phyloP scores from a whole-genome alignment of 2,329 filamentous ascomycete species.

The Coniochaeta ligniaria region DNA sequence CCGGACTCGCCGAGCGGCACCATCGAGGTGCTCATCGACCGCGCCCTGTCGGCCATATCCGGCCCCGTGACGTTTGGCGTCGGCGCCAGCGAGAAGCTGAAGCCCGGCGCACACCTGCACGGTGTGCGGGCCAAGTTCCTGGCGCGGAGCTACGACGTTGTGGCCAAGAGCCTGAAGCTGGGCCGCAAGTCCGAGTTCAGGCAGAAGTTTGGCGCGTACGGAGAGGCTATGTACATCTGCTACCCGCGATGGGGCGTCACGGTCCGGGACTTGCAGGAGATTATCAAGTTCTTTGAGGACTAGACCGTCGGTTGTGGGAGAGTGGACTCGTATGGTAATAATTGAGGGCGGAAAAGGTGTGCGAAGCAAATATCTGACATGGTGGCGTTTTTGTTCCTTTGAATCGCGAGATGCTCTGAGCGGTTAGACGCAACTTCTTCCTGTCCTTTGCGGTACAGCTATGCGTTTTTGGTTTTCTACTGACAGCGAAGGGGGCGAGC shows the following conservation, averaged over 20 bases:
- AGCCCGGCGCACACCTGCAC: slow-evolving; percentile 73
- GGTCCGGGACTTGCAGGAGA: slow-evolving; percentile 72
- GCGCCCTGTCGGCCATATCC: slow-evolving; percentile 49
- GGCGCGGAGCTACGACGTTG: slow-evolving; percentile 72
- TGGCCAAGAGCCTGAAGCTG: slow-evolving; percentile 75
- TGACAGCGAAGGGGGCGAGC: neutral
- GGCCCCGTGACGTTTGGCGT: slow-evolving; percentile 76
- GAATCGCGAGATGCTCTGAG: neutral
- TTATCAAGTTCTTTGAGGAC: slow-evolving; percentile 85
- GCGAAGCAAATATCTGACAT: too few relatives aligned
- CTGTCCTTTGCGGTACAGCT: neutral
- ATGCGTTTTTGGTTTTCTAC: too few relatives aligned
- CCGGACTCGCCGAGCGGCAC: slow-evolving; percentile 77
- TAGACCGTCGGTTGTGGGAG: neutral
- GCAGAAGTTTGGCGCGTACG: slow-evolving; percentile 79
- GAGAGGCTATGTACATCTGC: slow-evolving; percentile 82
- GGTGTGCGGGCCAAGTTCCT: slow-evolving; percentile 76
- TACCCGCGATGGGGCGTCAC: slow-evolving; percentile 84
- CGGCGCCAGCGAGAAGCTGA: slow-evolving; percentile 67
- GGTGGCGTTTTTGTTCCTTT: too few relatives aligned
- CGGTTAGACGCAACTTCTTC: too few relatives aligned
- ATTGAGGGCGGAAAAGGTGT: too few relatives aligned
- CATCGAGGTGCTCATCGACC: slow-evolving; percentile 76
- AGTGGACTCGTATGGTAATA: too few relatives aligned
- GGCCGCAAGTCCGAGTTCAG: slow-evolving; percentile 83